Evolutionary conservation across 2,329 filamentous ascomycete species (phyloP).

Genomic region (Xylariales sp.): DNA sequence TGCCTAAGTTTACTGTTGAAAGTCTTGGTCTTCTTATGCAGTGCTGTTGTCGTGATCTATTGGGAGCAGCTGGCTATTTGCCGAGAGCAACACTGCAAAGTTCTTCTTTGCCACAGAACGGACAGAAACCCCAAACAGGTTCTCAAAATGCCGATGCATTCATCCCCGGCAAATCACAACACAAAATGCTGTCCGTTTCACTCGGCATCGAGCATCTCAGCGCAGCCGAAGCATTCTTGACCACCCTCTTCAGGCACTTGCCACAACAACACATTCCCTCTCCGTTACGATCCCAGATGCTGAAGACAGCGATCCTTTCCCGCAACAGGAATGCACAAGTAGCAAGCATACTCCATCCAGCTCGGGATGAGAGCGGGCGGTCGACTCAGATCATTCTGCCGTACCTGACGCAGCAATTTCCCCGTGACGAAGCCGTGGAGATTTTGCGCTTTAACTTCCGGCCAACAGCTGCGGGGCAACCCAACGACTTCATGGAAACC

Average conservation of each 20-base stretch:
- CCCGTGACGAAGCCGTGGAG: conserved; percentile 74
- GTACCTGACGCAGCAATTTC: conserved; percentile 76
- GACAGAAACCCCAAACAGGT: conserved; percentile 55
- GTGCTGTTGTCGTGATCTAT: conserved; percentile 79
- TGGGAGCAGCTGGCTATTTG: conserved; percentile 65
- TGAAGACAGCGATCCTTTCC: conserved; percentile 81
- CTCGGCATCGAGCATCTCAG: conserved; percentile 60
- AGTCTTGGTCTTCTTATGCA: conserved; percentile 72
- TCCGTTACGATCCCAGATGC: conserved; percentile 77
- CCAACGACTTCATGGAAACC: conserved; percentile 51
- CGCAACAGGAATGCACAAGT: conserved; percentile 78
- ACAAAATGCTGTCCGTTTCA: conserved; percentile 48
- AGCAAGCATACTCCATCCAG: conserved; percentile 84
- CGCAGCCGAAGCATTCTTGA: conserved; percentile 72
- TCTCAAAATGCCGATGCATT: conserved; percentile 79
- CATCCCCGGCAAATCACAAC: conserved; percentile 59
- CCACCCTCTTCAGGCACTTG: conserved; percentile 69
- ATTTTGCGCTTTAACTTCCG: conserved; percentile 72
- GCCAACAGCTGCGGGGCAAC: conserved; percentile 48
- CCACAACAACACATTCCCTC: conserved; percentile 76
- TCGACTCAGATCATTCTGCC: conserved; percentile 81
- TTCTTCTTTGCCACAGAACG: conserved; percentile 51
- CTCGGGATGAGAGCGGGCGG: conserved; percentile 70
- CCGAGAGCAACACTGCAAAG: conserved; percentile 52
- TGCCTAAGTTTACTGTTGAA: conserved; percentile 73